Conservation (phyloP, 2,329 filamentous ascomycete genomes). For the Fusarium beomiforme region DNA sequence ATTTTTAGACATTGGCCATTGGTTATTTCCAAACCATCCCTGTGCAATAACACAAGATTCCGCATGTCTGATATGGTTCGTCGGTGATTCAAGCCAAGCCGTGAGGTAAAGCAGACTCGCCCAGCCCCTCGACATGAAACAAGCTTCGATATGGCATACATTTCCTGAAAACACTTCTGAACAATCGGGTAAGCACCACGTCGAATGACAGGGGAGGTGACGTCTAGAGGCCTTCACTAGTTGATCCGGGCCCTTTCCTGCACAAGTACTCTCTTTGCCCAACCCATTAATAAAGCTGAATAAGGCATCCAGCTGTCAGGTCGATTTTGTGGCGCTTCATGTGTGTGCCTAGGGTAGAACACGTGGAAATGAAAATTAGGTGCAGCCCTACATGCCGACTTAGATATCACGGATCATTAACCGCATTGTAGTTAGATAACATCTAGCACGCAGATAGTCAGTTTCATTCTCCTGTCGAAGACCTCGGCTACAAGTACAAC, state of each 20-base stretch:
- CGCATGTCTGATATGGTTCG: conserved; percentile 8
- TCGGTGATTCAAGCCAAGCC: conserved; percentile 14
- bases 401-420: conserved; percentile 16
- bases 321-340: not conserved
- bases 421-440: conserved; percentile 17
- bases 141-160: not conserved
- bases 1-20: not conserved
- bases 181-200: not conserved
- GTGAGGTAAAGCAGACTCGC: not conserved
- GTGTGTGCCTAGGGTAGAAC: conserved; percentile 5
- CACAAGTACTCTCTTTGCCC: not conserved
- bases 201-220: conserved; percentile 4
- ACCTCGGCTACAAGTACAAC: conserved; percentile 11
- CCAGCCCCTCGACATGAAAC: conserved; percentile 7
- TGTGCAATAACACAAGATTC: not conserved
- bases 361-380: conserved; percentile 5
- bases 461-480: conserved; percentile 13
- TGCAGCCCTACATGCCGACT: conserved; percentile 19
- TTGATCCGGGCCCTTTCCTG: not conserved
- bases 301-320: not conserved
- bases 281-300: not conserved
- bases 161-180: not conserved
- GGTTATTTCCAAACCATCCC: not conserved
- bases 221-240: not conserved
- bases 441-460: conserved; percentile 5